These are phyloP conservation scores for Sclerotinia borealis DNA, from an alignment of 2,329 filamentous ascomycete species.

Conservation along the genomic window DNA sequence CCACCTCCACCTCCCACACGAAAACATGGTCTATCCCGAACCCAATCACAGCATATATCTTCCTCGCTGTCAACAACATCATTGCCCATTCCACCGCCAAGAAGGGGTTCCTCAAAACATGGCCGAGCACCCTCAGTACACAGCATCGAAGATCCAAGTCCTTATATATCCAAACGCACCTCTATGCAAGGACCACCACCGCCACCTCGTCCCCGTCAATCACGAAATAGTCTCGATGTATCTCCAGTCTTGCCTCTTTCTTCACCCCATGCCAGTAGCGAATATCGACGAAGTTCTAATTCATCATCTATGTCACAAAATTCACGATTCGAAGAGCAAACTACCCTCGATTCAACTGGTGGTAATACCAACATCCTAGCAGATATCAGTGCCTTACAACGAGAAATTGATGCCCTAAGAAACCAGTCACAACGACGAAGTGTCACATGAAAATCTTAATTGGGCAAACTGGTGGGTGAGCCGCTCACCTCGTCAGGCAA, in stretches of 20 bases:
- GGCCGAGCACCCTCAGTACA: slow-evolving; percentile 24
- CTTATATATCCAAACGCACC: slow-evolving; percentile 20
- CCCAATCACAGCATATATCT: slow-evolving; percentile 19
- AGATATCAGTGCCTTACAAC: slow-evolving; percentile 64
- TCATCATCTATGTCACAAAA: slow-evolving; percentile 21
- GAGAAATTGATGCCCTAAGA: slow-evolving; percentile 66
- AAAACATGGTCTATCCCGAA: slow-evolving; percentile 23
- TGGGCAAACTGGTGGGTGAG: not conserved
- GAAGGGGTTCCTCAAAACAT: slow-evolving; percentile 23
- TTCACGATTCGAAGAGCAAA: slow-evolving; percentile 25
- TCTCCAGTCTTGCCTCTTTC: slow-evolving; percentile 15
- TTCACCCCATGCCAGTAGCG: slow-evolving; percentile 24
- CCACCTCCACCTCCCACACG: slow-evolving; percentile 33
- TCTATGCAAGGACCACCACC: slow-evolving; percentile 29
- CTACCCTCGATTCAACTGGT: slow-evolving; percentile 27
- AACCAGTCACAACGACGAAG: slow-evolving; percentile 32
- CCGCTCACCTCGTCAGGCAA: not conserved
- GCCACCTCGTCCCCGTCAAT: slow-evolving; percentile 39
- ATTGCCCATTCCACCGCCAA: slow-evolving; percentile 38
- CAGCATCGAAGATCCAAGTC: slow-evolving; percentile 23
- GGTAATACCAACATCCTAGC: slow-evolving; percentile 57
- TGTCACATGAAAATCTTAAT: not conserved
- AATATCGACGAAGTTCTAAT: slow-evolving; percentile 21
- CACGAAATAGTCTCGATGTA: slow-evolving; percentile 27
- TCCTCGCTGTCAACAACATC: slow-evolving; percentile 29